Percentiles rank a stretch among this genome's conserved stretches.
Conservation (phyloP, 2,329 filamentous ascomycete genomes). For the Chrysosporium keratinophilum region DNA sequence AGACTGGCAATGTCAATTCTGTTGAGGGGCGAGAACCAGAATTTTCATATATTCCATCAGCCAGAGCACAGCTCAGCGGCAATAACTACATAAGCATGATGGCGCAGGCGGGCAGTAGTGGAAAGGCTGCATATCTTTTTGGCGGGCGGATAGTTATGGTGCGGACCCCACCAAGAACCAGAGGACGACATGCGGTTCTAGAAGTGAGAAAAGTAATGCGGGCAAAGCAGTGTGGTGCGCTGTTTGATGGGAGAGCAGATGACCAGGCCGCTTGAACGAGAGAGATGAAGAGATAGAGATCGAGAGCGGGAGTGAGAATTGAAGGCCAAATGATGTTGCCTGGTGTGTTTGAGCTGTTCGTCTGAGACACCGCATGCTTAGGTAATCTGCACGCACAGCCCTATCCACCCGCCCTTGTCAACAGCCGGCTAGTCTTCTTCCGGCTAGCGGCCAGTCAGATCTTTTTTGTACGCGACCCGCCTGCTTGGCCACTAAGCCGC, state of each 20-base stretch:
- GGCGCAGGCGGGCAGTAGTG: too few relatives aligned
- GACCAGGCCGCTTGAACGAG: neutral
- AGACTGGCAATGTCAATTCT: too few relatives aligned
- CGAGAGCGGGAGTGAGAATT: neutral
- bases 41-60: too few relatives aligned
- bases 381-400: conserved; percentile 1
- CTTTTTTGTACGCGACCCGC: neutral
- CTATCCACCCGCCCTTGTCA: neutral
- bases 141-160: too few relatives aligned
- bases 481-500: conserved; percentile 5
- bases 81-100: too few relatives aligned
- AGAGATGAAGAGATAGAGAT: neutral
- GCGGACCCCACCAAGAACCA: too few relatives aligned
- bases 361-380: neutral
- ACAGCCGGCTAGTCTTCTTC: neutral
- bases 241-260: neutral
- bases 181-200: too few relatives aligned
- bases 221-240: too few relatives aligned
- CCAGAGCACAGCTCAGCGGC: too few relatives aligned
- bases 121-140: too few relatives aligned
- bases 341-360: conserved; percentile 1
- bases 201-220: too few relatives aligned
- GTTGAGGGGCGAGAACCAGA: too few relatives aligned
- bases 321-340: conserved; percentile 1
- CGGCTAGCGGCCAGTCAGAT: neutral